A percentile compares a stretch with the other conserved stretches of the same genome.
phyloP scores from a whole-genome alignment of 1,284 basidiomycete genomes.

The Gymnopus androsaceus region DNA sequence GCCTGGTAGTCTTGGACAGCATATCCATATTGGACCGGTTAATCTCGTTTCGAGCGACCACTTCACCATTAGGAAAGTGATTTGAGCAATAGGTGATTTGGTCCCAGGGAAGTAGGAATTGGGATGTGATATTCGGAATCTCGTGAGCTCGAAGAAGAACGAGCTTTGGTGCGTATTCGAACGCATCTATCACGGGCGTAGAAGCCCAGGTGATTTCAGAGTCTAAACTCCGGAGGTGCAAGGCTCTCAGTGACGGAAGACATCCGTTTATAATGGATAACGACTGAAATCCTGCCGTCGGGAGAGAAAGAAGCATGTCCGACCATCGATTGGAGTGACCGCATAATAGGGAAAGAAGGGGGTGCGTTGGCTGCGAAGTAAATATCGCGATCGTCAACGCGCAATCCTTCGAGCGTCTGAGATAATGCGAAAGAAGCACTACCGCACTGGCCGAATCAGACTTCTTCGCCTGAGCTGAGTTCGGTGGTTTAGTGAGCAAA shows the following conservation, averaged over 20 bases:
- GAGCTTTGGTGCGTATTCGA: constrained; percentile 12
- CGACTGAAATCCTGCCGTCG: not conserved
- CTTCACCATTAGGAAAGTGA: not conserved
- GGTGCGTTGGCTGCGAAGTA: not conserved
- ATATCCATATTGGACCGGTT: constrained; percentile 1
- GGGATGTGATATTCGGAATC: constrained; percentile 4
- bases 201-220: not conserved
- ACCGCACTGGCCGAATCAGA: not conserved
- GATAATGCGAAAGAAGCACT: not conserved
- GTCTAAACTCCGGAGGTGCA: not conserved
- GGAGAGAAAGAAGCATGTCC: not conserved
- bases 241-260: not conserved
- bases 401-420: constrained; percentile 3
- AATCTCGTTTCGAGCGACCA: not conserved
- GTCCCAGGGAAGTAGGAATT: constrained; percentile 9
- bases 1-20: not conserved
- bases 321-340: not conserved
- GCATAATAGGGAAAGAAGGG: not conserved
- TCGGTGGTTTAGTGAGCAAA: not conserved
- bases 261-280: constrained; percentile 1
- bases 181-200: constrained; percentile 6
- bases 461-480: not conserved
- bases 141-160: not conserved
- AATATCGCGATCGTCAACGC: constrained; percentile 2
- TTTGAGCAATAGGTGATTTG: constrained; percentile 3